A percentile compares a stretch with the other conserved stretches of the same genome.
Conservation (phyloP, 306 rosid genomes). For the Dalbergia cultrata region DNA sequence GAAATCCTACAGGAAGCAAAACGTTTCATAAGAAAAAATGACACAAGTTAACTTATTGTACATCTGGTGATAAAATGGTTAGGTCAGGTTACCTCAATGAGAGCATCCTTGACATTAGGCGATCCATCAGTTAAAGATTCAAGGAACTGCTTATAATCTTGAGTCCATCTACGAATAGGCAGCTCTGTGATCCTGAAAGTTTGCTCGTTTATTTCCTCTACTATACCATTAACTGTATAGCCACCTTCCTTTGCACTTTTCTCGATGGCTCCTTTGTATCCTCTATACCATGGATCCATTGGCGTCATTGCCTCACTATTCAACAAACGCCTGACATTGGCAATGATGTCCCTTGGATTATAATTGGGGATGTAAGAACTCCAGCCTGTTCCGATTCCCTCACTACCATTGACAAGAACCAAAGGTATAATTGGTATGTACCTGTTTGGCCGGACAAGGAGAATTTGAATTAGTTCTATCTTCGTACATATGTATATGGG, state of each 20-base stretch:
- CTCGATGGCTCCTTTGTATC: conserved; percentile 80
- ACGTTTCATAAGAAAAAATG: conserved; percentile 1
- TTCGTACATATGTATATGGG: neutral
- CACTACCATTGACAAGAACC: conserved; percentile 97
- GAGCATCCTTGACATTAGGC: conserved; percentile 83
- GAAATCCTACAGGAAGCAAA: conserved; percentile 67
- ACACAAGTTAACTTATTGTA: neutral
- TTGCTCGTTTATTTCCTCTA: conserved; percentile 71
- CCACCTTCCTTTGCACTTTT: conserved; percentile 75
- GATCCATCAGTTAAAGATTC: conserved; percentile 73
- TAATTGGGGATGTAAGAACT: conserved; percentile 92
- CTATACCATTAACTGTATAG: conserved; percentile 68
- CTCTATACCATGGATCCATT: conserved; percentile 99
- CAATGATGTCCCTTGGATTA: conserved; percentile 89
- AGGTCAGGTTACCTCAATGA: conserved; percentile 67
- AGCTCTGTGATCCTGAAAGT: conserved; percentile 76
- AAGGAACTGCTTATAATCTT: conserved; percentile 88
- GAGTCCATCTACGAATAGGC: conserved; percentile 93
- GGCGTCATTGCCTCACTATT: conserved; percentile 66
- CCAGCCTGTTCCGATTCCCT: conserved; percentile 97
- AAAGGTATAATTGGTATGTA: conserved; percentile 84
- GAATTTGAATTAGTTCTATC: neutral
- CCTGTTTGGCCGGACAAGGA: conserved; percentile 53
- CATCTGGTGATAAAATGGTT: neutral
- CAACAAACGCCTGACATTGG: conserved; percentile 77